Evolutionary conservation across 768 basidiomycete genomes (phyloP).

Genomic region (Pholiota molesta): DNA sequence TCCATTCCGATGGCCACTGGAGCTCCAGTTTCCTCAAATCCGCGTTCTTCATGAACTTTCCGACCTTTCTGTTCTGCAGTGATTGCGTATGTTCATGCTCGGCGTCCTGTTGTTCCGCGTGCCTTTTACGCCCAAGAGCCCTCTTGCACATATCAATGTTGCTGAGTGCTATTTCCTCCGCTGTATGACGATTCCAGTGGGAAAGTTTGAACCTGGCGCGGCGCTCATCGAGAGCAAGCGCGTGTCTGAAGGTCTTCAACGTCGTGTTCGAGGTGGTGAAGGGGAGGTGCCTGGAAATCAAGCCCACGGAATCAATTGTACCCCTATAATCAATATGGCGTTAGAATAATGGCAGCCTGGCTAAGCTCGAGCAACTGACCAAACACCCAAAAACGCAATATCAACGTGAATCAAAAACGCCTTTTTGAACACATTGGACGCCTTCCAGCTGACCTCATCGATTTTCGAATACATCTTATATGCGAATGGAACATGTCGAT

Average conservation of each 20-base stretch:
- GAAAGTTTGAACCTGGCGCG: slow-evolving; percentile 60
- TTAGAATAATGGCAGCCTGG: background rate
- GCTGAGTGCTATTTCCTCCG: slow-evolving; percentile 28
- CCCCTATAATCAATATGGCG: slow-evolving; percentile 38
- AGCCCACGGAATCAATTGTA: slow-evolving; percentile 56
- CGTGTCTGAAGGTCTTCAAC: slow-evolving; percentile 60
- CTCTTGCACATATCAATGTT: slow-evolving; percentile 23
- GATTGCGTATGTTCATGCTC: slow-evolving; percentile 5
- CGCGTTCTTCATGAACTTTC: slow-evolving; percentile 26
- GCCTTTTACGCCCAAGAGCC: background rate
- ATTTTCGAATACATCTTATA: slow-evolving; percentile 54
- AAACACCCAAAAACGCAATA: slow-evolving; percentile 54
- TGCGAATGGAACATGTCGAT: slow-evolving; percentile 59
- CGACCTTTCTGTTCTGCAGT: slow-evolving; percentile 2
- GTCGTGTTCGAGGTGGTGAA: slow-evolving; percentile 52
- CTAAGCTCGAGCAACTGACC: slow-evolving; percentile 28
- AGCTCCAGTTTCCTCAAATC: background rate
- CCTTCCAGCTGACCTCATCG: slow-evolving; percentile 45
- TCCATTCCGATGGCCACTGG: slow-evolving; percentile 14
- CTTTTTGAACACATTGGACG: slow-evolving; percentile 50
- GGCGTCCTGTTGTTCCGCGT: background rate
- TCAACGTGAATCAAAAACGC: slow-evolving; percentile 50
- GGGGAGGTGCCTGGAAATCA: slow-evolving; percentile 48
- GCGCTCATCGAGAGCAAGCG: slow-evolving; percentile 60
- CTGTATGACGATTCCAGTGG: slow-evolving; percentile 40